Percentiles rank a stretch among this genome's conserved stretches.
Conservation (phyloP, 495 filamentous ascomycete genomes). For the Sphaerosporella brunnea region DNA sequence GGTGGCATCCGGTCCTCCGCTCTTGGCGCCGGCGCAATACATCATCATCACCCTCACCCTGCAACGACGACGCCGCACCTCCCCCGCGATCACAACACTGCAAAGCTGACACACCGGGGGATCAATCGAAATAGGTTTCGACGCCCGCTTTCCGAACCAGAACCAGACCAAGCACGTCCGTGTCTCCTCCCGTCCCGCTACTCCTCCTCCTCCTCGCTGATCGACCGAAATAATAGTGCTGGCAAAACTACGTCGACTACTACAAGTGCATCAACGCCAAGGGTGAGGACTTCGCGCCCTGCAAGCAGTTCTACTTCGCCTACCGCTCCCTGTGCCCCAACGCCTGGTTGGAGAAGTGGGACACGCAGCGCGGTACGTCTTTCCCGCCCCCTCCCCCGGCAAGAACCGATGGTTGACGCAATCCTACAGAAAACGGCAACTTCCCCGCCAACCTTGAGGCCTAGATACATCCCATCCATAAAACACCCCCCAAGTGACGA, state of each 20-base stretch:
- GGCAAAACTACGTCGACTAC: conserved; percentile 79
- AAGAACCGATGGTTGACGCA: background rate
- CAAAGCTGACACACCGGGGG: conserved; percentile 19
- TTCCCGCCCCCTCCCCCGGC: background rate
- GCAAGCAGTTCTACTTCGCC: conserved; percentile 91
- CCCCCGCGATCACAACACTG: background rate
- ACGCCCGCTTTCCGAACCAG: conserved; percentile 95
- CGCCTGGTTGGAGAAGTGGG: conserved; percentile 88
- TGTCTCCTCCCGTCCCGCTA: no score
- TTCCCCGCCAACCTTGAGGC: conserved; percentile 60
- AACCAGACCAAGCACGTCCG: conserved; percentile 65
- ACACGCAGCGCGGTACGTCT: conserved; percentile 87
- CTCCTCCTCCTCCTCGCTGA: conserved; percentile 1
- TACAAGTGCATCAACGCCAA: conserved; percentile 97
- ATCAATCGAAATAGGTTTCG: conserved; percentile 73
- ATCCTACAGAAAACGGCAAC: conserved; percentile 59
- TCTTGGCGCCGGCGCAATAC: conserved; percentile 3
- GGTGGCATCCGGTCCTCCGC: conserved; percentile 2
- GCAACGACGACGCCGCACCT: no score
- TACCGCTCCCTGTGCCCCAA: conserved; percentile 95
- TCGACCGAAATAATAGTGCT: conserved; percentile 15
- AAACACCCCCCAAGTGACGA: no score
- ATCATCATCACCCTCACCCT: background rate
- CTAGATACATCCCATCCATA: no score
- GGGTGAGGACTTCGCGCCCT: conserved; percentile 96